Percentiles rank a stretch among this genome's conserved stretches.
Conservation (phyloP, 495 filamentous ascomycete genomes). For the Talaromyces proteolyticus region DNA sequence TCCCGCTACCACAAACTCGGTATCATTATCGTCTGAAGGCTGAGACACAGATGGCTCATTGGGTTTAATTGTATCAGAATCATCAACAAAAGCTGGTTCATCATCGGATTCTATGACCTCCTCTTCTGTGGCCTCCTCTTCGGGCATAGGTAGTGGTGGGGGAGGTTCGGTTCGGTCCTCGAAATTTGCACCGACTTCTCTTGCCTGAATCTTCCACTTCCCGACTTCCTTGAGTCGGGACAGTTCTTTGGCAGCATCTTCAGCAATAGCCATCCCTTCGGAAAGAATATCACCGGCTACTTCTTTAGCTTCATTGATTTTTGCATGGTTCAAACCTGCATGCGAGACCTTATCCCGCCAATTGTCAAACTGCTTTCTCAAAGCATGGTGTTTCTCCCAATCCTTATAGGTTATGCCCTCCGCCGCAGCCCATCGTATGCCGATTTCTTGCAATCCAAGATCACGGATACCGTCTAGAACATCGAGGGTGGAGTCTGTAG, state of each 20-base stretch:
- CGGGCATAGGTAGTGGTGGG: slow-evolving; percentile 35
- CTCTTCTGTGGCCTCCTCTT: slow-evolving; percentile 25
- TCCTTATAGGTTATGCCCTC: slow-evolving; percentile 94
- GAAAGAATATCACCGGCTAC: slow-evolving; percentile 66
- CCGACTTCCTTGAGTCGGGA: slow-evolving; percentile 77
- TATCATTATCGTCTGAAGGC: slow-evolving; percentile 13
- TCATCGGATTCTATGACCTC: slow-evolving; percentile 29
- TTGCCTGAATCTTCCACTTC: slow-evolving; percentile 74
- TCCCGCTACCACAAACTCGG: slow-evolving; percentile 17
- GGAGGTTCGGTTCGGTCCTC: slow-evolving; percentile 46
- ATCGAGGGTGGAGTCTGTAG: slow-evolving; percentile 73
- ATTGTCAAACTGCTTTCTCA: slow-evolving; percentile 77
- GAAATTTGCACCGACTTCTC: slow-evolving; percentile 75
- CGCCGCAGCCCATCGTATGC: slow-evolving; percentile 97
- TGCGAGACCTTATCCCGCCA: slow-evolving; percentile 77
- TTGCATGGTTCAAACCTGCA: slow-evolving; percentile 65
- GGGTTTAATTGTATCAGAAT: not conserved
- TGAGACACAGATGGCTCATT: not conserved
- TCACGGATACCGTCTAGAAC: slow-evolving; percentile 83
- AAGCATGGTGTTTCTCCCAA: slow-evolving; percentile 84
- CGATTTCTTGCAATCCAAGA: slow-evolving; percentile 87
- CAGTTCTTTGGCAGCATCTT: slow-evolving; percentile 77
- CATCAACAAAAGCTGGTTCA: slow-evolving; percentile 2
- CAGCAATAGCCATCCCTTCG: slow-evolving; percentile 73
- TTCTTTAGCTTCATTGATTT: slow-evolving; percentile 61